A percentile compares a stretch with the other conserved stretches of the same genome.
Conservation (phyloP, 1,139 yeast genomes). For the Saccharomyces hybrid region DNA sequence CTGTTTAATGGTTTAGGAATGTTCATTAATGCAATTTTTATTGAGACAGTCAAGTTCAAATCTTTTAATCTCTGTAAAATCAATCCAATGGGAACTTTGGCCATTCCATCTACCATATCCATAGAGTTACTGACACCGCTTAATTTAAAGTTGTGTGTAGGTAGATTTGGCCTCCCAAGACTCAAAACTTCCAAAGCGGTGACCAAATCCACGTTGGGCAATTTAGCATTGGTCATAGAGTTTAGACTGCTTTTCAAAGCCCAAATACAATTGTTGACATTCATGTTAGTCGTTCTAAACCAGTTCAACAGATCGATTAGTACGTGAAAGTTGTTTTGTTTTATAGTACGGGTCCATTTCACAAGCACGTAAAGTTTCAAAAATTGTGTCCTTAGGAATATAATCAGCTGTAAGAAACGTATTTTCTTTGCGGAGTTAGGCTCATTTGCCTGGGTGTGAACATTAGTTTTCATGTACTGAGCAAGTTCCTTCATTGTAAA, state of each 20-base stretch:
- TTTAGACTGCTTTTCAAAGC: conserved; percentile 54
- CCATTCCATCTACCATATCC: conserved; percentile 33
- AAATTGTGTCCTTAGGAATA: conserved; percentile 70
- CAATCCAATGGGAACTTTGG: conserved; percentile 47
- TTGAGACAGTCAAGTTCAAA: conserved; percentile 64
- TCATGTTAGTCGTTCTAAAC: conserved; percentile 74
- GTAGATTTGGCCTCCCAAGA: conserved; percentile 69
- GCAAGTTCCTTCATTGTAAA: conserved; percentile 30
- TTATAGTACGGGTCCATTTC: conserved; percentile 67
- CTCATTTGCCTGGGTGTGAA: conserved; percentile 18
- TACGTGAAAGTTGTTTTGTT: conserved; percentile 59
- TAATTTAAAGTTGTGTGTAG: conserved; percentile 43
- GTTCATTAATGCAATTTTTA: conserved; percentile 64
- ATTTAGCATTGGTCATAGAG: conserved; percentile 70
- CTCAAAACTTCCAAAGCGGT: conserved; percentile 82
- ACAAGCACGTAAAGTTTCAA: conserved; percentile 74
- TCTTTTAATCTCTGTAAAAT: conserved; percentile 59
- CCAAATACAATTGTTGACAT: conserved; percentile 56
- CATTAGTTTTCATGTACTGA: conserved; percentile 30
- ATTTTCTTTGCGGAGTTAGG: conserved; percentile 59
- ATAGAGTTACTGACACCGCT: conserved; percentile 19
- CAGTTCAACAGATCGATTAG: conserved; percentile 82
- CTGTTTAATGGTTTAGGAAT: conserved; percentile 58
- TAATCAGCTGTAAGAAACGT: conserved; percentile 57
- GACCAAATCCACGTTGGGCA: conserved; percentile 81